A percentile compares a stretch with the other conserved stretches of the same genome.
phyloP scores from a whole-genome alignment of 2,329 filamentous ascomycete genomes.

The Alternaria metachromatica region DNA sequence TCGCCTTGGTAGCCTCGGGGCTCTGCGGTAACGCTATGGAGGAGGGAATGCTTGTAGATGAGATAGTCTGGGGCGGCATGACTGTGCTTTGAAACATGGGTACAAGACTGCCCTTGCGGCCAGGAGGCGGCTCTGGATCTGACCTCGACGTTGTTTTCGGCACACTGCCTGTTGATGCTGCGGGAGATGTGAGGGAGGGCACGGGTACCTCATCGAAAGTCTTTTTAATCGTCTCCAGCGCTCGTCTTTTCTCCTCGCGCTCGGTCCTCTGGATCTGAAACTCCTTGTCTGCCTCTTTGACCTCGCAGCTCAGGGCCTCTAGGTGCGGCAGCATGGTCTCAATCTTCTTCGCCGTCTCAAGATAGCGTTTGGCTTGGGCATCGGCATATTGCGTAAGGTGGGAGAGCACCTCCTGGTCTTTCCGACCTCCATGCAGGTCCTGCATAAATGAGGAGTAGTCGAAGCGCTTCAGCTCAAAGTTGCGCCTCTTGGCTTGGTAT shows the following conservation, averaged over 20 bases:
- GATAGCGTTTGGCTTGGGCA: conserved; percentile 82
- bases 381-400: conserved; percentile 94
- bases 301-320: conserved; percentile 85
- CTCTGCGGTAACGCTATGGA: conserved; percentile 37
- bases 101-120: conserved; percentile 42
- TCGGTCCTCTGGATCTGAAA: conserved; percentile 96
- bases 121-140: conserved; percentile 32
- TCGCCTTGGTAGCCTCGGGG: conserved; percentile 35
- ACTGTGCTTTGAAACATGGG: conserved; percentile 46
- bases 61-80: conserved; percentile 34
- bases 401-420: conserved; percentile 95
- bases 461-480: conserved; percentile 96
- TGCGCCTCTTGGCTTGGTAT: conserved; percentile 90
- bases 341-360: conserved; percentile 84
- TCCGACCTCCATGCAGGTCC: conserved; percentile 97
- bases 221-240: conserved; percentile 84
- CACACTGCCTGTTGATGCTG: conserved; percentile 31
- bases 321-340: conserved; percentile 87
- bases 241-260: conserved; percentile 89
- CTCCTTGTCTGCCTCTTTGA: conserved; percentile 93
- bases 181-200: conserved; percentile 28
- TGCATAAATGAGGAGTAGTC: conserved; percentile 99
- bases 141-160: conserved; percentile 30
- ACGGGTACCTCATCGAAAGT: conserved; percentile 42
- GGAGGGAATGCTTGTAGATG: conserved; percentile 32